Evolutionary conservation across 2,329 filamentous ascomycete genomes (phyloP), one percentile per base, ranked within the genome.

Genomic region (Sclerotinia spermophila): DNA sequence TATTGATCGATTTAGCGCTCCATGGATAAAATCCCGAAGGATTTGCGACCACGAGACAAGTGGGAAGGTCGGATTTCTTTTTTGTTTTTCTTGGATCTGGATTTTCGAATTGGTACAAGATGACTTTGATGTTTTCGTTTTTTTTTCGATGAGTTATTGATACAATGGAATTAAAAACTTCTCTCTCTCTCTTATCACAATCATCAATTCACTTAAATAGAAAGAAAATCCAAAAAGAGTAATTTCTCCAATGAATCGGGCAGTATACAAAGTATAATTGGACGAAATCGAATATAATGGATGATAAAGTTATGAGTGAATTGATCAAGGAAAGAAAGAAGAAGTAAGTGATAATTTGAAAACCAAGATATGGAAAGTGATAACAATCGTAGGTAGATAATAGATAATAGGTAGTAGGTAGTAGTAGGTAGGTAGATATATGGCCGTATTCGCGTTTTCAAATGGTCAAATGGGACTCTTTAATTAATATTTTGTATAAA

Each of bases 21-120:
- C 77, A 78, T 78, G 74, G 71, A 72, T 15, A 53, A 61, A 38
- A 56, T 64, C 61, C 19, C 70, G 53, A 68, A 60, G 71, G 62
- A 15, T 65, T 30, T 44, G 55, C 67, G 64, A 53, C 53, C 15
- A 61, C 55, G 33, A 33, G 38, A 55, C 30, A 55, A 48, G 11
- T 5, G 53, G 33, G 66, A 24, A 48, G 19, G 67, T 58, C 40
- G 33, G 11, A 27, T 17, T 27, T 53, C 48, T 53, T 55, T 58
- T 62, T 64, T 38, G 24, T 6, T 33, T 35, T 2, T n/a, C n/a
- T n/a, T n/a, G n/a, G n/a, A n/a, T n/a, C n/a, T n/a, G n/a, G 51
- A 48, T n/a, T 35, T 51, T 27, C 5, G 60, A 56, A 44, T 35
- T 42, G 60, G 51, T n/a, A 65, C 67, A 61, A 66, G 64, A 67